A percentile compares a stretch with the other conserved stretches of the same genome.
Evolutionary conservation across 805 yeast species (phyloP).

Genomic region (Starmerella floris): DNA sequence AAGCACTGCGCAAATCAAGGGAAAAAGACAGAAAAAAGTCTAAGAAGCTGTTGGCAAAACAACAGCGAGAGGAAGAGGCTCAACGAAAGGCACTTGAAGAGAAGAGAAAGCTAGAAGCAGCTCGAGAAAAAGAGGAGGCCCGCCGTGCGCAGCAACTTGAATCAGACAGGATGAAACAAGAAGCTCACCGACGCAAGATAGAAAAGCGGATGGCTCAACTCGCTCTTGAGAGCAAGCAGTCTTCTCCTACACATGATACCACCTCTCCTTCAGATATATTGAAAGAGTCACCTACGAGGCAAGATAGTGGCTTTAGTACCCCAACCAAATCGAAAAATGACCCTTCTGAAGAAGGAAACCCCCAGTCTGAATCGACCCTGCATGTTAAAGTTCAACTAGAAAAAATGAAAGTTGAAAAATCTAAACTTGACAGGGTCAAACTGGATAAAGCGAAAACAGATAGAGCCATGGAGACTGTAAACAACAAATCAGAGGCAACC

Average conservation of each 20-base stretch:
- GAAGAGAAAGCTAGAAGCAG: constrained; percentile 23
- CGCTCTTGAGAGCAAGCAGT: constrained; percentile 7
- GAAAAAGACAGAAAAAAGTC: constrained; percentile 33
- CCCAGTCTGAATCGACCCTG: neutral
- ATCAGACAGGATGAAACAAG: constrained; percentile 18
- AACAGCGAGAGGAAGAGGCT: constrained; percentile 31
- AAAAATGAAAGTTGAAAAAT: neutral
- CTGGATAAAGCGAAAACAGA: neutral
- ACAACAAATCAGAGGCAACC: neutral
- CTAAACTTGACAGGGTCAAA: neutral
- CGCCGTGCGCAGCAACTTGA: constrained; percentile 20
- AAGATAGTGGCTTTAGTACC: too few relatives aligned
- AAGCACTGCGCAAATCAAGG: constrained; percentile 27
- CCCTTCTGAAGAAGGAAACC: too few relatives aligned
- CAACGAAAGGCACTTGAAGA: constrained; percentile 27
- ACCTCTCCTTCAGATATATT: too few relatives aligned
- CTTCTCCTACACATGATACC: neutral
- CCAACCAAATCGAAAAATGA: too few relatives aligned
- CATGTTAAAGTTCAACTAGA: too few relatives aligned
- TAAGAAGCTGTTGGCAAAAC: constrained; percentile 30
- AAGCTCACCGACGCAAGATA: constrained; percentile 19
- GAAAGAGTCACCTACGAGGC: too few relatives aligned
- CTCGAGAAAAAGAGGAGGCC: constrained; percentile 18
- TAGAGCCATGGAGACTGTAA: too few relatives aligned
- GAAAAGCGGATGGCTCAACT: constrained; percentile 26